Conservation (phyloP, 2,329 filamentous ascomycete genomes). For the Chalara sp. region DNA sequence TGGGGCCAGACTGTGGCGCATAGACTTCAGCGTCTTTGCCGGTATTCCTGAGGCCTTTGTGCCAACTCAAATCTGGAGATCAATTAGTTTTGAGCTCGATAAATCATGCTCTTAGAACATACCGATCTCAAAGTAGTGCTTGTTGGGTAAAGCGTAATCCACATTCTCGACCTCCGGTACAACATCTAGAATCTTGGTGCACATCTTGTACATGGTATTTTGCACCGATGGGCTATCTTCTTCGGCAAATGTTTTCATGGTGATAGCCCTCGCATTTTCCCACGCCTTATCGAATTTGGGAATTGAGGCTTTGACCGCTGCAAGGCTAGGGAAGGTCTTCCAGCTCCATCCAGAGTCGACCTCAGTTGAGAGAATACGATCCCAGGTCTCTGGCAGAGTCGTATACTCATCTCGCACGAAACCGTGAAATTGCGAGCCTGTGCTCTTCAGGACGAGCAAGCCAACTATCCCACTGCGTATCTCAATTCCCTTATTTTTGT, state of each 20-base stretch:
- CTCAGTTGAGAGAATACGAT: constrained; percentile 91
- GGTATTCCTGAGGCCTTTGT: constrained; percentile 91
- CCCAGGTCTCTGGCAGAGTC: constrained; percentile 82
- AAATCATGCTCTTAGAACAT: constrained; percentile 27
- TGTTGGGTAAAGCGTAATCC: constrained; percentile 86
- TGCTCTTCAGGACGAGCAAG: constrained; percentile 90
- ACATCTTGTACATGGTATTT: constrained; percentile 99
- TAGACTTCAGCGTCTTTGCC: constrained; percentile 95
- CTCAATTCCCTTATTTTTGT: constrained; percentile 61
- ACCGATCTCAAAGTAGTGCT: constrained; percentile 98
- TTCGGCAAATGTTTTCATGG: constrained; percentile 83
- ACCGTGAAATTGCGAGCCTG: constrained; percentile 90
- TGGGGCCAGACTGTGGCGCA: constrained; percentile 85
- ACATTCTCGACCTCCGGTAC: constrained; percentile 67
- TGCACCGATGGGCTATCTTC: constrained; percentile 92
- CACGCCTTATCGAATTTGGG: constrained; percentile 74
- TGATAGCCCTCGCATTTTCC: constrained; percentile 71
- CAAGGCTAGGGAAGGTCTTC: constrained; percentile 60
- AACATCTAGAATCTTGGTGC: constrained; percentile 71
- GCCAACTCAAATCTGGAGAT: constrained; percentile 79
- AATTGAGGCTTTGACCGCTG: constrained; percentile 58
- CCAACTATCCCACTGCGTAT: constrained; percentile 74
- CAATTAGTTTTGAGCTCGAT: constrained; percentile 8
- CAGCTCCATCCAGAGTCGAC: constrained; percentile 85
- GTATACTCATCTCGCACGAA: constrained; percentile 94